Conservation (phyloP, 2,329 filamentous ascomycete species). For the Clonostachys solani region DNA sequence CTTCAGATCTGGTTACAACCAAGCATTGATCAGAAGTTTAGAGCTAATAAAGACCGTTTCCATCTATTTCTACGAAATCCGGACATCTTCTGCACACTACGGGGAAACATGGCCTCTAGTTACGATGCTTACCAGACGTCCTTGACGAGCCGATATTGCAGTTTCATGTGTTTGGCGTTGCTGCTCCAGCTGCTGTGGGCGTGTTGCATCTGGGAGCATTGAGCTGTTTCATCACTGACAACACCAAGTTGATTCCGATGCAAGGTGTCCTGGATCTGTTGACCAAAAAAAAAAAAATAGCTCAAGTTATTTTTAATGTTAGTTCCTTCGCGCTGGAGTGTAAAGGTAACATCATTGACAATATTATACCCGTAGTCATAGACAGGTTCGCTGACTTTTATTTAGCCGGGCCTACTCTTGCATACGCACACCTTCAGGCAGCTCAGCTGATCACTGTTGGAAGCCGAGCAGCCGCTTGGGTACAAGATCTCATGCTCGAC, state of each 20-base stretch:
- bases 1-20: too few relatives aligned
- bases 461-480: constrained; percentile 55
- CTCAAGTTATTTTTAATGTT: constrained; percentile 73
- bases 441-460: constrained; percentile 55
- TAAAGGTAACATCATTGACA: constrained; percentile 37
- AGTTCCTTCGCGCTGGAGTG: constrained; percentile 67
- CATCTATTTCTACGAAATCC: too few relatives aligned
- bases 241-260: constrained; percentile 71
- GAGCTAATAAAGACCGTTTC: too few relatives aligned
- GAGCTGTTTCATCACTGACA: constrained; percentile 63
- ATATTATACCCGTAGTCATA: too few relatives aligned
- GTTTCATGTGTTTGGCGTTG: constrained; percentile 69
- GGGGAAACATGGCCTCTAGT: too few relatives aligned
- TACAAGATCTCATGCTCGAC: constrained; percentile 62
- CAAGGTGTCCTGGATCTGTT: constrained; percentile 64
- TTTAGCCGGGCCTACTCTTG: constrained; percentile 57
- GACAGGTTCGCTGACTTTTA: too few relatives aligned
- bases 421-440: constrained; percentile 71
- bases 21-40: too few relatives aligned
- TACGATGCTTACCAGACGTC: constrained; percentile 54
- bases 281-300: constrained; percentile 55
- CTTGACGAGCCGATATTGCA: constrained; percentile 69
- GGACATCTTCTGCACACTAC: too few relatives aligned
- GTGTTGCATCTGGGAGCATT: constrained; percentile 71
- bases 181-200: constrained; percentile 72